These are phyloP conservation scores for Chloroidium sp. DNA, from an alignment of 163 green algal genomes.

Conservation along the genomic window DNA sequence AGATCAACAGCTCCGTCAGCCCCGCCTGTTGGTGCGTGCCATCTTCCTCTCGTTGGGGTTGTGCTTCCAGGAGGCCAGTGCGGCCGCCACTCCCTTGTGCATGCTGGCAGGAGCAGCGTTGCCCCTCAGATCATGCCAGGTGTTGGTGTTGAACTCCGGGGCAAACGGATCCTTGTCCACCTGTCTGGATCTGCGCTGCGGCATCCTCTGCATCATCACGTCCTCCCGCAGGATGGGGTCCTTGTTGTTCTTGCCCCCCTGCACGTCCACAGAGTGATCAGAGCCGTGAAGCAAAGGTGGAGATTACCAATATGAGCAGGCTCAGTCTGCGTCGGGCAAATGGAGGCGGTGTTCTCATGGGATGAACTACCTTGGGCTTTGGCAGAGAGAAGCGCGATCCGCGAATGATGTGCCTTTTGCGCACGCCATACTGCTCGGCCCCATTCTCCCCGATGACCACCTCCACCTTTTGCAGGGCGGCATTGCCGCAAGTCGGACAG, in stretches of 20 bases:
- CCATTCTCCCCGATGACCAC: conserved; percentile 57
- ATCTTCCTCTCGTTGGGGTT: conserved; percentile 81
- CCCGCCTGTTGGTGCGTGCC: conserved; percentile 59
- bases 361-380: conserved; percentile 66
- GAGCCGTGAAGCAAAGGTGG: too few species aligned
- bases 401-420: conserved; percentile 65
- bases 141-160: conserved; percentile 49
- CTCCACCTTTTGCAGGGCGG: conserved; percentile 72
- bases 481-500: conserved; percentile 90
- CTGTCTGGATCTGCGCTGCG: conserved; percentile 11
- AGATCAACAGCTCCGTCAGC: conserved; percentile 12
- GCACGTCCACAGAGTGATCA: not conserved
- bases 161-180: conserved; percentile 63
- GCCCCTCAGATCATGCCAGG: conserved; percentile 36
- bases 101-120: not conserved
- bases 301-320: too few species aligned
- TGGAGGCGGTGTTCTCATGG: not conserved
- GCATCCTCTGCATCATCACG: conserved; percentile 56
- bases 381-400: conserved; percentile 85
- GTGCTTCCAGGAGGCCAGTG: conserved; percentile 62
- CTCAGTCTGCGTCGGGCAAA: too few species aligned
- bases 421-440: conserved; percentile 70
- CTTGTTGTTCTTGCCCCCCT: conserved; percentile 51
- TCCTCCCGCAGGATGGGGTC: conserved; percentile 83
- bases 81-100: conserved; percentile 32